Evolutionary conservation across 495 filamentous ascomycete genomes (phyloP), one percentile per base, ranked within the genome.

Genomic region (Daldinia grandis): DNA sequence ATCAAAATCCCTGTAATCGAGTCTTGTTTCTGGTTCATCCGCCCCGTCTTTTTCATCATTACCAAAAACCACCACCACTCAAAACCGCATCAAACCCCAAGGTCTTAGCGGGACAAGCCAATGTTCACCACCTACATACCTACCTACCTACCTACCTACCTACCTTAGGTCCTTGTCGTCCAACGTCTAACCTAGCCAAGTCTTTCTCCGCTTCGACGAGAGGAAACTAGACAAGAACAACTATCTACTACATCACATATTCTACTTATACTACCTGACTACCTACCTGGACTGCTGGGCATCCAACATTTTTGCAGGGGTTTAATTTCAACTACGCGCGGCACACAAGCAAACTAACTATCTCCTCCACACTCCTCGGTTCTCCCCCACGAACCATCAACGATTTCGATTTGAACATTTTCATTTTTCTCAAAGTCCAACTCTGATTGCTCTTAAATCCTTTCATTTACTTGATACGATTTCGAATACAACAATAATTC

Each of bases 121-220:
- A n/a, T n/a, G n/a, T n/a, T n/a, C n/a, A n/a, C n/a, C n/a, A 40
- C 38, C 53, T 51, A 44, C 24, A 30, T 58, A 30, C 28, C 37
- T 58, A 38, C 21, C 50, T 49, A 38, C 35, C 51, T 50, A 42
- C 19, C 49, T 40, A 30, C 28, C 35, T 30, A 2, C 33, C 28
- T 56, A 27, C 42, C 35, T 19, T 35, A 56, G 17, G 30, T 44
- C 25, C 49, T 27, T 15, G 10, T 14, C 49, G 21, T 53, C 21
- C 15, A 47, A 21, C 42, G 19, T 21, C 42, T 38, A 14, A 38
- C 4, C 40, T 28, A 47, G 62, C 68, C 68, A 66, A 70, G 62
- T 62, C 61, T 25, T 71, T 72, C 69, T 72, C 63, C 63, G 69
- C 69, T 66, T 47, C 58, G 58, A 40, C 49, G 65, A 65, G 47